Evolutionary conservation across 2,329 filamentous ascomycete genomes (phyloP).

Genomic region (Phialophora verrucosa): DNA sequence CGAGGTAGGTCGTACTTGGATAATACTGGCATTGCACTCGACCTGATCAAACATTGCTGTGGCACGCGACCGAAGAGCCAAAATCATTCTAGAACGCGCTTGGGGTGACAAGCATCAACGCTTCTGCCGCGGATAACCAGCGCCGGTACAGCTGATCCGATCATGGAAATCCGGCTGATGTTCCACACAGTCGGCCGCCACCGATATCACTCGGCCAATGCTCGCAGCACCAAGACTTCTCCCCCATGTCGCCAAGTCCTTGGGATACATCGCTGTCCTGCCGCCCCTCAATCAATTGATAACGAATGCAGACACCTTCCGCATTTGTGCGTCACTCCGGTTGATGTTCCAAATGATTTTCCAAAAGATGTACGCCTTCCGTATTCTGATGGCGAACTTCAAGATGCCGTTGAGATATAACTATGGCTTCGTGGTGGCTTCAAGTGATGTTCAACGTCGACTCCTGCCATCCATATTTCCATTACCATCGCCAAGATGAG

Average conservation of each 20-base stretch:
- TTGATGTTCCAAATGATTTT: conserved; percentile 6
- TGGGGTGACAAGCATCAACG: not conserved
- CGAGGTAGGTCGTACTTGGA: not conserved
- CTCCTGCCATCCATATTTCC: not conserved
- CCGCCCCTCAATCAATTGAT: conserved; percentile 16
- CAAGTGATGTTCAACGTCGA: not conserved
- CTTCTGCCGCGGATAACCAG: conserved; percentile 6
- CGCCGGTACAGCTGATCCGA: not conserved
- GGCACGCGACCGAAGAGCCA: not conserved
- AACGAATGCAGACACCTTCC: conserved; percentile 32
- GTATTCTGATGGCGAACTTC: conserved; percentile 3
- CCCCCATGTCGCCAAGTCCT: conserved; percentile 28
- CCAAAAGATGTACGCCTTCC: conserved; percentile 6
- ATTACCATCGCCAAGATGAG: conserved; percentile 26
- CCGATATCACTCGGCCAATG: conserved; percentile 9
- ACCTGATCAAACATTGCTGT: not conserved
- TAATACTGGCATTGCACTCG: not conserved
- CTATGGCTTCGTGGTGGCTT: conserved; percentile 1
- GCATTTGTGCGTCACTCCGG: conserved; percentile 24
- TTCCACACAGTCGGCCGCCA: conserved; percentile 9
- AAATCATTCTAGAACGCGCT: not conserved
- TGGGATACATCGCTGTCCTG: conserved; percentile 27
- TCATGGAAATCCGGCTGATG: not conserved
- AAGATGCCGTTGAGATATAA: conserved; percentile 15
- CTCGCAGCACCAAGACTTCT: conserved; percentile 11